These are phyloP conservation scores for Penicillium taxi DNA, from an alignment of 495 filamentous ascomycete genomes.

Conservation along the genomic window DNA sequence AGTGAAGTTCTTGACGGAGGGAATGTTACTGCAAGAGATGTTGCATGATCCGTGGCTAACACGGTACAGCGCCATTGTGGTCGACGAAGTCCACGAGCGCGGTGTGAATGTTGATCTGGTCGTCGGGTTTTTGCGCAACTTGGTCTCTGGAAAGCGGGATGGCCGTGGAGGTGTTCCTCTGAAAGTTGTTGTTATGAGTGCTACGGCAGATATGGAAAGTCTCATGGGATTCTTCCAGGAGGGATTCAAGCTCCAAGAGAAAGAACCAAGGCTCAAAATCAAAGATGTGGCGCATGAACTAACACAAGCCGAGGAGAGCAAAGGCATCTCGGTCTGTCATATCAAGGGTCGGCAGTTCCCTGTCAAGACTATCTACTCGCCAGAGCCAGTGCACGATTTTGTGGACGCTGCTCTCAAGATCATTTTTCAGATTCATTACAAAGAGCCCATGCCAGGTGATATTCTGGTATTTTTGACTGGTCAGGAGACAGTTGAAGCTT, in stretches of 20 bases:
- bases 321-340: slow-evolving; percentile 50
- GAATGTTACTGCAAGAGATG: slow-evolving; percentile 94
- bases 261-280: slow-evolving; percentile 10
- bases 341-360: slow-evolving; percentile 86
- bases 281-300: slow-evolving; percentile 7
- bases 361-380: slow-evolving; percentile 69
- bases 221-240: slow-evolving; percentile 67
- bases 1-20: slow-evolving; percentile 94
- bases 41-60: slow-evolving; percentile 73
- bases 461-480: slow-evolving; percentile 91
- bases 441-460: slow-evolving; percentile 85
- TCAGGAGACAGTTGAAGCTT: slow-evolving; percentile 81
- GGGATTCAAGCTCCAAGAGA: slow-evolving; percentile 17
- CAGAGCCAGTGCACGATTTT: slow-evolving; percentile 72
- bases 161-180: slow-evolving; percentile 63
- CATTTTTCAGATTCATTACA: slow-evolving; percentile 83
- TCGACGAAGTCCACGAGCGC: slow-evolving; percentile 96
- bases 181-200: slow-evolving; percentile 94
- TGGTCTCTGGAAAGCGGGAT: slow-evolving; percentile 48
- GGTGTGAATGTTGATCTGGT: slow-evolving; percentile 93
- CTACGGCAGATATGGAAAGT: slow-evolving; percentile 79
- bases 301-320: slow-evolving; percentile 3
- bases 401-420: slow-evolving; percentile 71
- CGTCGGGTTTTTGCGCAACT: slow-evolving; percentile 74
- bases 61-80: slow-evolving; percentile 80